Percentiles rank a stretch among this genome's conserved stretches.
phyloP scores from a whole-genome alignment of 495 filamentous ascomycete species.

The Talaromyces liani region DNA sequence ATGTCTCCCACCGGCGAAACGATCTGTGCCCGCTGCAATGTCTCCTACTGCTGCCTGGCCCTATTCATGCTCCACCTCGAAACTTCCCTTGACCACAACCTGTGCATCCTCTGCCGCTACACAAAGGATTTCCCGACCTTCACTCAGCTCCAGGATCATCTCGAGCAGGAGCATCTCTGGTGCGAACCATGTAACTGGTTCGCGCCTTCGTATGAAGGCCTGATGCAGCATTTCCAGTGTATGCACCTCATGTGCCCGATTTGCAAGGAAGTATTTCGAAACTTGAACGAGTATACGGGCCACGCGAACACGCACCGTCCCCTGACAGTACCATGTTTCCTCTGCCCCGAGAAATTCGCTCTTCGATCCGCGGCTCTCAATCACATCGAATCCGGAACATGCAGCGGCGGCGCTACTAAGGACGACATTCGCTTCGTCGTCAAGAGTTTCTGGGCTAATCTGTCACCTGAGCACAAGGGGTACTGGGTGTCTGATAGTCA shows the following conservation, averaged over 20 bases:
- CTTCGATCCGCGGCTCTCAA: conserved; percentile 1
- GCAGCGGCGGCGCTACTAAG: neutral
- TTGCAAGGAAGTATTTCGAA: neutral
- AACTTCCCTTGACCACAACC: conserved; percentile 1
- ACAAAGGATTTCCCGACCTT: neutral
- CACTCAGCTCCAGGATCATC: conserved; percentile 5
- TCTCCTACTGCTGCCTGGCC: neutral
- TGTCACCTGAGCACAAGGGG: neutral
- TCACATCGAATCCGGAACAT: conserved; percentile 5
- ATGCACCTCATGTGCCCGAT: conserved; percentile 2
- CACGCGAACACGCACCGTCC: conserved; percentile 3
- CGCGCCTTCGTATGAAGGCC: neutral
- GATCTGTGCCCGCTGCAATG: neutral
- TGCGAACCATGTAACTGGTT: conserved; percentile 8
- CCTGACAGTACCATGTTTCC: neutral
- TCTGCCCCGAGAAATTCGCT: neutral
- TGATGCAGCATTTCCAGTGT: neutral
- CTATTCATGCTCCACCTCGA: neutral
- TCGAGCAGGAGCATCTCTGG: conserved; percentile 4
- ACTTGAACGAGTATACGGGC: neutral
- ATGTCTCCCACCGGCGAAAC: neutral
- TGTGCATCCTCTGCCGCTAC: conserved; percentile 3
- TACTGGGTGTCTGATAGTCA: neutral
- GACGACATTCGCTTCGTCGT: conserved; percentile 1
- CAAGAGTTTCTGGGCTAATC: neutral